These are phyloP conservation scores for Kondoa malvinella DNA, from an alignment of 768 basidiomycete genomes.

Conservation along the genomic window DNA sequence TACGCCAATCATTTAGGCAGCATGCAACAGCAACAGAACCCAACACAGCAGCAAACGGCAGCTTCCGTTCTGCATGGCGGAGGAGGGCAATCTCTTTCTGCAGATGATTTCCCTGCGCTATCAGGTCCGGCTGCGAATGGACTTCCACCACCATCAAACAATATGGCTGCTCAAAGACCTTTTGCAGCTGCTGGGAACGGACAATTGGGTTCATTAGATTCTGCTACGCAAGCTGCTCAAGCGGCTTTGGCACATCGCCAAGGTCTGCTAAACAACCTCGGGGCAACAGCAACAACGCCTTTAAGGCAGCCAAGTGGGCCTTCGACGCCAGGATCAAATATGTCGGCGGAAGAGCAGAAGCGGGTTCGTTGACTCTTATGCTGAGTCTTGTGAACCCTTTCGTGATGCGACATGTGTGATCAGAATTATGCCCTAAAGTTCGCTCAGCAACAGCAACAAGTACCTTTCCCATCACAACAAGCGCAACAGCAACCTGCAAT, in stretches of 20 bases:
- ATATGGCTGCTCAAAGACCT: not conserved
- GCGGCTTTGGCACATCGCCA: constrained; percentile 17
- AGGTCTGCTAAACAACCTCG: constrained; percentile 12
- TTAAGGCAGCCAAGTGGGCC: not conserved
- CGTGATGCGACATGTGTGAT: not conserved
- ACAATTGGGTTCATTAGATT: constrained; percentile 10
- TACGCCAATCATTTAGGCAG: not conserved
- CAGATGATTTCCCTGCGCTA: constrained; percentile 19
- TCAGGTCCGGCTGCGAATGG: constrained; percentile 3
- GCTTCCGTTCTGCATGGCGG: not conserved
- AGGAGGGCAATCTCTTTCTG: constrained; percentile 43
- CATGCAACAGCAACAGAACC: not conserved
- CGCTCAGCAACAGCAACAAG: not conserved
- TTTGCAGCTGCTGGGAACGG: constrained; percentile 7
- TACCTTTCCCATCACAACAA: constrained; percentile 8
- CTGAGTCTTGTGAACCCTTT: not conserved
- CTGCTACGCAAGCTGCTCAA: constrained; percentile 8
- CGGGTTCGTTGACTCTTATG: constrained; percentile 10
- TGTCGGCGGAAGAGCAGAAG: constrained; percentile 8
- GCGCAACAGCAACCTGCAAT: constrained; percentile 11
- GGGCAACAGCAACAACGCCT: not conserved
- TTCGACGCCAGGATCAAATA: constrained; percentile 1
- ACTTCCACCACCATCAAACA: not conserved
- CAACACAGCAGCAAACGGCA: not conserved
- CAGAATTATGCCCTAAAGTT: constrained; percentile 19